Base-by-base conservation (phyloP, 345 rosid species). In the Eucalyptus victrix region DNA sequence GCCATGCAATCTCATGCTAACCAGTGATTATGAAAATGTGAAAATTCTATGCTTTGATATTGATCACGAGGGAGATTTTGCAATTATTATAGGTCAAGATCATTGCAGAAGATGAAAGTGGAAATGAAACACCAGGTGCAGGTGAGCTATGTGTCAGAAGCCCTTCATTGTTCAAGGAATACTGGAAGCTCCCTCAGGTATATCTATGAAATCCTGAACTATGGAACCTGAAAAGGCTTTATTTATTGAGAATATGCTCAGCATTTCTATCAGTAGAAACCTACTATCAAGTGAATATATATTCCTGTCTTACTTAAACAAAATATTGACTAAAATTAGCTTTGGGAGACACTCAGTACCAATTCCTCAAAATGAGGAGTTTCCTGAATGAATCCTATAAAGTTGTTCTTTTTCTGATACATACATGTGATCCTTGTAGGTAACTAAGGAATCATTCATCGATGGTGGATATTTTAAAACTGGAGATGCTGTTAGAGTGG, bases 151-250 rank as follows among this genome's bases (percentile, higher is more conserved):
- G 98, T 87, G 92, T 98, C 49, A 95, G 92, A 94, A 96, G 99
- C 93, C 99, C 99, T 91, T 96, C 99, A 50, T 86, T 97, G 91
- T 98, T 98, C 92, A 98, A 92, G 93, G 98, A 95, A 90, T 98
- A 98, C 93, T 98, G 99, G 99, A 97, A 96, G 89, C 99, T 96
- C 93, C 98, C 99, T 34, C 92, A 98, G 95, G 99, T 96, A 89
- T 89, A 90, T 80, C 86, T 49, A 81, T 42, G 87, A 44, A 19
- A 21, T 54, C 24, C 49, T 34, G 44, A 2, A 72, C 54, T n/a
- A 26, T 49, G 40, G 40, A 47, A 62, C 51, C 34, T 47, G 32
- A 67, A 49, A 16, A 50, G 53, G 53, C 53, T 60, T 67, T 30
- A n/a, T 88, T 28, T 47, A 28, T 34, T 67, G 16, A 34, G 45